Base-by-base conservation (phyloP, 2,329 filamentous ascomycete genomes). In the Chalaropsis thielavioides region DNA sequence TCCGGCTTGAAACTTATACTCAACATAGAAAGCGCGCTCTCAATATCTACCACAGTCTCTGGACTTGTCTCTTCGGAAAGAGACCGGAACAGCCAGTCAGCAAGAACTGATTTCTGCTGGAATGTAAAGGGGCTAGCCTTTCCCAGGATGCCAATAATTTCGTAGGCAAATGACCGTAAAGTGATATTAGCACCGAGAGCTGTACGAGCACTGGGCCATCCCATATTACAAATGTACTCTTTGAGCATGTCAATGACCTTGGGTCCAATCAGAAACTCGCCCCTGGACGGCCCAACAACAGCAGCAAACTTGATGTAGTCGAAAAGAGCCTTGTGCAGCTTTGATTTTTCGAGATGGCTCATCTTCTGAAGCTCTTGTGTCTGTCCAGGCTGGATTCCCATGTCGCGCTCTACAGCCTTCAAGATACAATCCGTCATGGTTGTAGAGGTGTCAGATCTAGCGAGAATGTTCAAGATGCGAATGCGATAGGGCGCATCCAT, bases 261-360 rank as follows among this genome's bases (percentile, higher is more conserved):
- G 1, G 82, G 79, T 0, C 88, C 89, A 69, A 95, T 85, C 8
- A 79, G 75, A 64, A 94, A 83, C 62, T 84, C 80, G 0, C 80
- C 75, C 38, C 74, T 75, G 0, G 75, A 73, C 0, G 84, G 81
- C 7, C 87, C 89, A 70, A 90, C 84, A 40, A 87, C 84, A 10
- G 92, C 89, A 11, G 94, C 84, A 83, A 92, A 97, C 62, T 90
- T 89, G 65, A 95, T 83, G 70, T 92, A 95, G 46, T 87, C 83
- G 70, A 97, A 94, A 3, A 96, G 80, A 0, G 92, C 89, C 58
- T 85, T 86, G 69, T 91, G 84, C 10, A 96, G 81, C 72, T 94
- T 95, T 1, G 84, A 82, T 1, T 84, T 84, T 74, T 96, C 91
- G 7, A 92, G 78, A 0, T 86, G 85, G 40, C 80, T 81, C 10